Conservation (phyloP, 768 basidiomycete species). For the Hydnomerulius pinastri region DNA sequence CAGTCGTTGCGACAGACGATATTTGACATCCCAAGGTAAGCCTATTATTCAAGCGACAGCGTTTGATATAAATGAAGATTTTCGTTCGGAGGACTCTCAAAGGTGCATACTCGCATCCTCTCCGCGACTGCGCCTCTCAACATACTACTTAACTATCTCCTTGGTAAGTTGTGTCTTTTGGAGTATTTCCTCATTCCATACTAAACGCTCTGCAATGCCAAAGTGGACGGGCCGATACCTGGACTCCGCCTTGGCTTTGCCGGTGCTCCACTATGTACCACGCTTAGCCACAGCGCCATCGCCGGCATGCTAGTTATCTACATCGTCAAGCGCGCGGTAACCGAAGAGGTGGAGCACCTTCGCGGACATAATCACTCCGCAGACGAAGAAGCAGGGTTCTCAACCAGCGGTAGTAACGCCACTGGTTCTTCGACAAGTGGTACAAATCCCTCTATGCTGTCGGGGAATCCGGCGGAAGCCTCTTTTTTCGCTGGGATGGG, state of each 20-base stretch:
- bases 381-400: conserved; percentile 9
- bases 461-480: not conserved
- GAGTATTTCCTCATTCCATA: not conserved
- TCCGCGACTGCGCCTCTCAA: conserved; percentile 25
- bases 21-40: conserved; percentile 6
- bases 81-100: conserved; percentile 20
- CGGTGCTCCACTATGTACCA: conserved; percentile 28
- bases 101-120: conserved; percentile 22
- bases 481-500: conserved; percentile 18
- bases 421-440: not conserved
- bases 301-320: conserved; percentile 21
- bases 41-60: not conserved
- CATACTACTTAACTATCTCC: conserved; percentile 25
- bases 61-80: not conserved
- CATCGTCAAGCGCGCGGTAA: conserved; percentile 21
- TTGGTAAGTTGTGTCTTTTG: conserved; percentile 12
- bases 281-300: conserved; percentile 28
- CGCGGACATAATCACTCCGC: conserved; percentile 4
- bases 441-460: not conserved
- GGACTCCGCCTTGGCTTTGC: conserved; percentile 26
- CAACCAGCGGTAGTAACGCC: not conserved
- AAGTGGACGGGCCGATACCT: conserved; percentile 28
- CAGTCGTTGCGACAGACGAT: conserved; percentile 17
- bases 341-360: conserved; percentile 18
- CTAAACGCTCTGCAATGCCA: not conserved